Evolutionary conservation across 305 asterid genomes (phyloP), one percentile per base, ranked within the genome.

Genomic region (Fraxinus floribunda): DNA sequence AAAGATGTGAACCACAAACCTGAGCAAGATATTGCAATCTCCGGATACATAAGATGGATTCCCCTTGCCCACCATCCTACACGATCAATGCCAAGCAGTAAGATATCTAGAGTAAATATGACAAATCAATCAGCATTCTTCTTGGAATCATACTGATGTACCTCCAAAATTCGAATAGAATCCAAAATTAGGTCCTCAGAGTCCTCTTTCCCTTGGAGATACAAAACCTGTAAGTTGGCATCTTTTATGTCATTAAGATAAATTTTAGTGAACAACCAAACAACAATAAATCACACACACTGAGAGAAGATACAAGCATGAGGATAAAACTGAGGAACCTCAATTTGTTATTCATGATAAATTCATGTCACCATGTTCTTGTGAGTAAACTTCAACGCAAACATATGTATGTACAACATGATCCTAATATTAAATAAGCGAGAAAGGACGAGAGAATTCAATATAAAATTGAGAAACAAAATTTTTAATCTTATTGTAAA

Each of bases 141-240:
- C 71, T 70, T 60, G 76, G 72, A 75, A 60, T 79, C 75, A 86
- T 74, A 68, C 46, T 66, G 64, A 83, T 82, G 76, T 78, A 96
- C 99, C 97, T 96, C 99, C 81, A 96, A 86, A 86, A 93, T 90
- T 76, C 85, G 87, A 88, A 96, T 86, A 79, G 99, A 96, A 83
- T 92, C 90, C 80, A 55, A 64, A 80, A 94, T 85, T 80, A 96
- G 89, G 86, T 90, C 98, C 87, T 88, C 95, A 68, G 97, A 87
- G 72, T 91, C 97, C 88, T 88, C 91, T 82, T 92, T 89, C 84
- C 98, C 97, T 88, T 87, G 91, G 64, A 93, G 93, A 86, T 89
- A 83, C 79, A 94, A 80, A 62, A 94, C 98, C 98, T 96, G 95
- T 29, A 88, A 60, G 83, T 82, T 76, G 41, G 38, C 35, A 34